A percentile compares a stretch with the other conserved stretches of the same genome.
These are phyloP conservation scores for Nakataea oryzae DNA, from an alignment of 2,329 filamentous ascomycete species.

Conservation along the genomic window DNA sequence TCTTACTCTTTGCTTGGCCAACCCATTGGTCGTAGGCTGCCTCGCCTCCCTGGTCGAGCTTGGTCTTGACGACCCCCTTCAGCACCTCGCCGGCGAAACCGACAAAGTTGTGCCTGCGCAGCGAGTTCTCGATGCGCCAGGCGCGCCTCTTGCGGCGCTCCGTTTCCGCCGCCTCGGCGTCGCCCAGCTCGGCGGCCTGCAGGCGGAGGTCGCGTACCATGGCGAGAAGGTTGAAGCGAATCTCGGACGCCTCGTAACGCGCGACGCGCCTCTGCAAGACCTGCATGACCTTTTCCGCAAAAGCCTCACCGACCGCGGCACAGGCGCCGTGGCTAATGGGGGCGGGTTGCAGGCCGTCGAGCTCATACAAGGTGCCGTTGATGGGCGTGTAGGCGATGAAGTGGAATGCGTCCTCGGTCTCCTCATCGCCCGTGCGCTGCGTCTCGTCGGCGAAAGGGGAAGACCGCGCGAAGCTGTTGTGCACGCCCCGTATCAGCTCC, in stretches of 20 bases:
- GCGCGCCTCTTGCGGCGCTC: conserved; percentile 76
- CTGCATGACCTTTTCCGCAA: conserved; percentile 72
- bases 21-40: conserved; percentile 65
- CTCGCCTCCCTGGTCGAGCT: conserved; percentile 51
- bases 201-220: conserved; percentile 78
- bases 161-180: conserved; percentile 63
- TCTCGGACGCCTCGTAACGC: conserved; percentile 78
- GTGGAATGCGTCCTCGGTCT: conserved; percentile 86
- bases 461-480: conserved; percentile 82
- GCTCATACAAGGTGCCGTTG: conserved; percentile 74
- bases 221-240: conserved; percentile 90
- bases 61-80: conserved; percentile 70
- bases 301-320: conserved; percentile 39
- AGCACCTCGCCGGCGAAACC: conserved; percentile 86
- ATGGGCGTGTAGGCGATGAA: conserved; percentile 92
- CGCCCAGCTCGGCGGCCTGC: conserved; percentile 70
- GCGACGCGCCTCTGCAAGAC: conserved; percentile 77
- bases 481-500: conserved; percentile 63
- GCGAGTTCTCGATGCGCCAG: conserved; percentile 92
- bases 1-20: conserved; percentile 36
- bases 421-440: conserved; percentile 55
- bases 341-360: conserved; percentile 87
- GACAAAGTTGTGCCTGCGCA: conserved; percentile 90
- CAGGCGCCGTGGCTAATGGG: conserved; percentile 84
- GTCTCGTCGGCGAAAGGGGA: conserved; percentile 93